A percentile compares a stretch with the other conserved stretches of the same genome.
phyloP scores from a whole-genome alignment of 2,329 filamentous ascomycete genomes.

The Pseudocercospora cruenta region DNA sequence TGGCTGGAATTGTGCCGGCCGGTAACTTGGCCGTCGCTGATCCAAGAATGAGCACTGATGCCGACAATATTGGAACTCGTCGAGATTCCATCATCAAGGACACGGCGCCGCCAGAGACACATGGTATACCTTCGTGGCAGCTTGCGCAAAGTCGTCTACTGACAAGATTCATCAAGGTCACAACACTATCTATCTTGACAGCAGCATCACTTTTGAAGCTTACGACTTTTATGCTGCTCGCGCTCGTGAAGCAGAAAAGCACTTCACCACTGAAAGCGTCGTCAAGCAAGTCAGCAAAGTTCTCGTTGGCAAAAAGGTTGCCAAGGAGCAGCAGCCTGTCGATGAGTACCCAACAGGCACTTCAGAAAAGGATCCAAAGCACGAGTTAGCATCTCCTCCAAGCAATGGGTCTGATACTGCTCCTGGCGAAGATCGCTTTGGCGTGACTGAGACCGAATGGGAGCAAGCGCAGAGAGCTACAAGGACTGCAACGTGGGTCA shows the following conservation, averaged over 20 bases:
- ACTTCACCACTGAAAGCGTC: conserved; percentile 8
- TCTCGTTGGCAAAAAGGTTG: conserved; percentile 11
- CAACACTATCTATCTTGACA: conserved; percentile 22
- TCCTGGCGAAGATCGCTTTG: conserved; percentile 20
- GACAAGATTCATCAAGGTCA: background rate
- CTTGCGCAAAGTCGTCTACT: background rate
- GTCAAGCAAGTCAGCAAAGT: conserved; percentile 12
- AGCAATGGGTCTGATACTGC: conserved; percentile 9
- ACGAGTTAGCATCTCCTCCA: background rate
- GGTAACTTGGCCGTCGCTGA: background rate
- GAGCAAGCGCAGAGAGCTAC: conserved; percentile 39
- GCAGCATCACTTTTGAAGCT: conserved; percentile 20
- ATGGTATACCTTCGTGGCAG: background rate
- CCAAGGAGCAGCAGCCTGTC: background rate
- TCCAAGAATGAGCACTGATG: background rate
- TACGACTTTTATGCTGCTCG: conserved; percentile 23
- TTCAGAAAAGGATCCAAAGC: conserved; percentile 13
- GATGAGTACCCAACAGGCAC: background rate
- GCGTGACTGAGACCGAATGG: conserved; percentile 43
- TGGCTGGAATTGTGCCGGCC: background rate
- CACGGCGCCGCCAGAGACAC: background rate
- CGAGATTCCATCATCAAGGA: background rate
- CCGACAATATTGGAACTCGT: background rate
- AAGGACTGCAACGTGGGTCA: conserved; percentile 43
- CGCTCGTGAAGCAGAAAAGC: conserved; percentile 22